These are phyloP conservation scores for Lichtheimia corymbifera DNA, from an alignment of 371 early-diverging fungal genomes.

Conservation along the genomic window DNA sequence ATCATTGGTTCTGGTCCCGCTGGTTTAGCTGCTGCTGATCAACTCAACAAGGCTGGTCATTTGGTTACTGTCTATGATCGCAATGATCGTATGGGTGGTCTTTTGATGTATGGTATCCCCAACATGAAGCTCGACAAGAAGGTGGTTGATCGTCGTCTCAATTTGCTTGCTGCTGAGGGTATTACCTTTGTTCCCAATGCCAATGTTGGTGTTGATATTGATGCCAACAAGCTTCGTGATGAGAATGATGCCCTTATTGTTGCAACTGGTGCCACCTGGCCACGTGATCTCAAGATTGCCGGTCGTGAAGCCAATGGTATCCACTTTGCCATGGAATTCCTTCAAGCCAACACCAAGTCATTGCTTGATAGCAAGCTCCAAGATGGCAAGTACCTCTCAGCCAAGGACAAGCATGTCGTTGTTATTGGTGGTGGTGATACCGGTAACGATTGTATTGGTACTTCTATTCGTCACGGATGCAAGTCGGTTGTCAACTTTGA, in stretches of 20 bases:
- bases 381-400: conserved; percentile 78
- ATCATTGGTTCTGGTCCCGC: conserved; percentile 96
- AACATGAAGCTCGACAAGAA: conserved; percentile 99
- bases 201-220: conserved; percentile 84
- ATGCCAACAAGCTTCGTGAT: conserved; percentile 61
- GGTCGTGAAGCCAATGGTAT: conserved; percentile 87
- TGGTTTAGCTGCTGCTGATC: conserved; percentile 95
- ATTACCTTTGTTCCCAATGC: conserved; percentile 83
- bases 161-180: conserved; percentile 91
- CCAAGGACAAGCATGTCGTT: conserved; percentile 91
- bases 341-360: conserved; percentile 87
- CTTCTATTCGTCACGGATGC: conserved; percentile 92
- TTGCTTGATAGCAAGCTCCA: conserved; percentile 76
- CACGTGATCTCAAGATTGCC: conserved; percentile 89
- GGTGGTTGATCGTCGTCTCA: conserved; percentile 90
- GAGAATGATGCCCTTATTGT: conserved; percentile 84
- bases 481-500: conserved; percentile 94
- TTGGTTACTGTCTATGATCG: conserved; percentile 93
- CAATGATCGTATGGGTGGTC: conserved; percentile 93
- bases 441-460: conserved; percentile 95
- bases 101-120: conserved; percentile 97
- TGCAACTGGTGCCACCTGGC: conserved; percentile 97
- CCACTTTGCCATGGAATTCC: conserved; percentile 97
- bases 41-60: conserved; percentile 96
- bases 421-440: conserved; percentile 99